Percentiles rank a stretch among this genome's conserved stretches.
These are phyloP conservation scores for Tylopilus sp. DNA, from an alignment of 768 basidiomycete genomes.

Conservation along the genomic window DNA sequence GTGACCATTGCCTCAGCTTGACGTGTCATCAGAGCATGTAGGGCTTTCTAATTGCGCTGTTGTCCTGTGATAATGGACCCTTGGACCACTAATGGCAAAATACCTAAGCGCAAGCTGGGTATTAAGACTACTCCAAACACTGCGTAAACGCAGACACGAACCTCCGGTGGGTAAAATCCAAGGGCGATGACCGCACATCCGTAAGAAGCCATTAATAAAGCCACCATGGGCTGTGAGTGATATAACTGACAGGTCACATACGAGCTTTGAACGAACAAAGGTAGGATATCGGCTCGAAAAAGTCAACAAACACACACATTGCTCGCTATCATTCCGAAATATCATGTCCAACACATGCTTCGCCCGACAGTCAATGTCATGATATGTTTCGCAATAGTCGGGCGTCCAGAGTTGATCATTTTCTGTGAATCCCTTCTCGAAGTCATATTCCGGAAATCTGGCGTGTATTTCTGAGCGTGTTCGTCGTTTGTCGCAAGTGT, in stretches of 20 bases:
- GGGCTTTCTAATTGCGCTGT: conserved; percentile 1
- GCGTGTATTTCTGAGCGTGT: conserved; percentile 43
- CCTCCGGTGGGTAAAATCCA: conserved; percentile 64
- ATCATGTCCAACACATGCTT: conserved; percentile 50
- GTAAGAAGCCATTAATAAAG: conserved; percentile 55
- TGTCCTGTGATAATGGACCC: not conserved
- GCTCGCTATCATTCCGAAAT: conserved; percentile 40
- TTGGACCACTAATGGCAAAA: conserved; percentile 27
- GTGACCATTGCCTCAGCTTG: not conserved
- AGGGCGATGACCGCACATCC: conserved; percentile 38
- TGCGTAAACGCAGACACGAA: conserved; percentile 27
- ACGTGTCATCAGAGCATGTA: not conserved
- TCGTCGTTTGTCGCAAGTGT: conserved; percentile 71
- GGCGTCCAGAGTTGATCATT: conserved; percentile 56
- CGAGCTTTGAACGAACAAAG: not conserved
- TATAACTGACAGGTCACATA: conserved; percentile 41
- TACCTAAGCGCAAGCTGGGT: conserved; percentile 10
- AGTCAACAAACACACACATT: conserved; percentile 41
- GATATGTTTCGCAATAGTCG: conserved; percentile 19
- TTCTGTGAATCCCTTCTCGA: conserved; percentile 60
- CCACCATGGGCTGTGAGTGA: conserved; percentile 67
- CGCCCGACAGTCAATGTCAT: conserved; percentile 45
- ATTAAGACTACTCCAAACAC: not conserved
- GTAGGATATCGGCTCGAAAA: not conserved
- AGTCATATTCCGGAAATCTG: conserved; percentile 39